Base-by-base conservation (phyloP, 345 rosid genomes). In the Syzygium aqueum region DNA sequence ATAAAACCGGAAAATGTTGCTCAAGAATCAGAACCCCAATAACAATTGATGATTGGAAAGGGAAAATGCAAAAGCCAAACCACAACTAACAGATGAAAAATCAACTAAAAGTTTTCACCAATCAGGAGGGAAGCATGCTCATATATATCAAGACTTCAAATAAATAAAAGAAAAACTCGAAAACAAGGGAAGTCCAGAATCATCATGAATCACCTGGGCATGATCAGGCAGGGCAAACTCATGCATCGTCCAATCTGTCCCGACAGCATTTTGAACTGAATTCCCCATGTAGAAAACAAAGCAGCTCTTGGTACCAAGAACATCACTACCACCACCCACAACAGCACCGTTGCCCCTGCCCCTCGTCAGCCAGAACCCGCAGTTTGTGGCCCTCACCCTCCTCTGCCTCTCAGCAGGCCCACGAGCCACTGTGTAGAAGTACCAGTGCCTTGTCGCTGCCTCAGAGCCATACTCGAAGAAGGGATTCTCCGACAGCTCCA, bases 361-460 rank as follows among this genome's bases (percentile, higher is more conserved):
- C 8, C 78, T 87, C 89, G 59, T 89, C 63, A 73, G 84, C 95
- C 95, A 93, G 86, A 86, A 92, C 87, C 95, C 95, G 49, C 92
- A 92, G 37, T 88, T 93, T 3, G 90, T 90, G 87, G 61, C 86
- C 88, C 94, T 90, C 51, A 57, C 67, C 53, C 87, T 50, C 56
- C 61, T 43, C 78, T 86, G 86, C 56, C 89, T 88, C 82, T 84
- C 90, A 50, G 51, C 49, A 85, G 40, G 90, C 87, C 90, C 86
- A 51, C 15, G 3, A 51, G 16, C 53, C 82, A 86, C 85, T 56
- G 87, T 28, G 86, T 88, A 94, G 65, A 90, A 94, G 83, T 67
- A 93, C 94, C 94, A 93, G 89, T 93, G 95, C 88, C 90, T 90
- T 89, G 65, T 91, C 88, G 89, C 89, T 84, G 90, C 94, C 53